phyloP scores from a whole-genome alignment of 2,329 filamentous ascomycete genomes.

The Fusarium algeriense region DNA sequence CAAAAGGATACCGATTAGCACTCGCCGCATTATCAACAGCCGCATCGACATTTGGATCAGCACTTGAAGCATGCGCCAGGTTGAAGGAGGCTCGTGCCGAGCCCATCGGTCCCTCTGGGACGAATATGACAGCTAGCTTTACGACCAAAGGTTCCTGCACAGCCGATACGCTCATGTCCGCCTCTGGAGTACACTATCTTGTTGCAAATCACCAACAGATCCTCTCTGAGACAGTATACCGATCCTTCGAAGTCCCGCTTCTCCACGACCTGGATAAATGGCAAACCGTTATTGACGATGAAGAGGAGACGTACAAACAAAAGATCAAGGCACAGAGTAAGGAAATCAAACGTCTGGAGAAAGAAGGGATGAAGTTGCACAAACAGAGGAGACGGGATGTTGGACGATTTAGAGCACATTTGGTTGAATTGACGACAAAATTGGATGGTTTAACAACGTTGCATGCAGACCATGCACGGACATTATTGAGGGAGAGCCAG shows the following conservation, averaged over 20 bases:
- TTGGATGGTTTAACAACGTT: constrained; percentile 72
- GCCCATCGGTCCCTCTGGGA: constrained; percentile 57
- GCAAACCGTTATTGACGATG: constrained; percentile 72
- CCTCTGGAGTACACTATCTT: constrained; percentile 74
- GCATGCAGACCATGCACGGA: constrained; percentile 71
- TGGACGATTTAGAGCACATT: constrained; percentile 70
- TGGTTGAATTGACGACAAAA: constrained; percentile 72
- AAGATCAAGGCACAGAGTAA: constrained; percentile 66
- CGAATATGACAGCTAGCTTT: constrained; percentile 62
- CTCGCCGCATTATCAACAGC: constrained; percentile 71
- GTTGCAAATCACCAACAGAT: constrained; percentile 79
- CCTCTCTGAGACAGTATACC: constrained; percentile 75
- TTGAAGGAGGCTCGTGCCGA: constrained; percentile 75
- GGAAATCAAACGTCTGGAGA: constrained; percentile 74
- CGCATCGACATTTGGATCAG: constrained; percentile 72
- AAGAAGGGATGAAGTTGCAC: constrained; percentile 73
- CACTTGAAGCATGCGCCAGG: constrained; percentile 75
- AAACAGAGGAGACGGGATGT: constrained; percentile 71
- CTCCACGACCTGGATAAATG: constrained; percentile 77
- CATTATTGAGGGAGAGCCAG: constrained; percentile 72
- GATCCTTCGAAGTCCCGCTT: constrained; percentile 75
- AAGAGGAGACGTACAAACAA: constrained; percentile 70
- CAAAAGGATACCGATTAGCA: constrained; percentile 73
- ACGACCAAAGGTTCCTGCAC: constrained; percentile 66
- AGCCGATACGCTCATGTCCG: constrained; percentile 71